Conservation (phyloP, 768 basidiomycete species). For the Termitomyces sp. region DNA sequence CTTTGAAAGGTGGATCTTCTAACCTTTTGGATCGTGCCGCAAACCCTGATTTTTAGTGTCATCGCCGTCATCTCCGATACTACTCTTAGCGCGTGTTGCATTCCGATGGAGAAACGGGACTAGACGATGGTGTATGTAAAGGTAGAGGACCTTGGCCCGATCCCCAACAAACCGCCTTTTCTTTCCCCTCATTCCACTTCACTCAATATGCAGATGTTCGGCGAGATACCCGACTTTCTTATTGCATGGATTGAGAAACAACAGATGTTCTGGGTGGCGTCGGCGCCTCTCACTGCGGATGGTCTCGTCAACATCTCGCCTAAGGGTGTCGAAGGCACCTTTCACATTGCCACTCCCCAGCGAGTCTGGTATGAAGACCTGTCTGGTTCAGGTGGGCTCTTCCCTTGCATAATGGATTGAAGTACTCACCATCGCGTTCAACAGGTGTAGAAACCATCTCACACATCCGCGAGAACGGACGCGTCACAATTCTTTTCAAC, state of each 20-base stretch:
- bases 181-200: constrained; percentile 1
- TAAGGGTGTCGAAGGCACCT: constrained; percentile 61
- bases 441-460: constrained; percentile 42
- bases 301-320: constrained; percentile 72
- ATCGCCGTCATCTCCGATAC: constrained; percentile 18
- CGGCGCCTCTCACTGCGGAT: constrained; percentile 54
- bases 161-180: constrained; percentile 1
- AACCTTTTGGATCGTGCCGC: constrained; percentile 13
- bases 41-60: constrained; percentile 10
- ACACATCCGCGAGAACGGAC: constrained; percentile 60
- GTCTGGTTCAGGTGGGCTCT: constrained; percentile 59
- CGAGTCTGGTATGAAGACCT: constrained; percentile 76
- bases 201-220: constrained; percentile 52
- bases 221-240: constrained; percentile 53
- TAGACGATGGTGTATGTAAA: constrained; percentile 19
- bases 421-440: not conserved
- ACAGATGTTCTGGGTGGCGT: constrained; percentile 72
- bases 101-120: constrained; percentile 23
- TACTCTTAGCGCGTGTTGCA: constrained; percentile 12
- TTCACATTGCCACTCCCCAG: constrained; percentile 55
- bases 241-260: constrained; percentile 61
- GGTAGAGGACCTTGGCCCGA: constrained; percentile 15
- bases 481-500: constrained; percentile 61
- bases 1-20: constrained; percentile 9
- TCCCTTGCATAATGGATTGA: not conserved